These are phyloP conservation scores for Hyphopichia fennica DNA, from an alignment of 1,139 yeast species.

Conservation along the genomic window DNA sequence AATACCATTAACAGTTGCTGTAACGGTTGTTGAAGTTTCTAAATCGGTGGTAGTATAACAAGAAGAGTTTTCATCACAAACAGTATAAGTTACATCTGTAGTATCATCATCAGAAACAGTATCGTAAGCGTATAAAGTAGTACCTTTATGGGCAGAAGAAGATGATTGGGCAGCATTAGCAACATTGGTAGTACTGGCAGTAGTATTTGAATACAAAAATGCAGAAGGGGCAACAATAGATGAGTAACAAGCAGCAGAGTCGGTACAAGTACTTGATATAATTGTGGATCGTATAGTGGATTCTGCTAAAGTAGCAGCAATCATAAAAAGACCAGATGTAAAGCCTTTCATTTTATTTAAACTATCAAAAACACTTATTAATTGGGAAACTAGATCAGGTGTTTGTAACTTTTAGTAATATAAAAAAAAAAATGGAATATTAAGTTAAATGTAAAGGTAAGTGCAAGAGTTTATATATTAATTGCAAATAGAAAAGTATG, in stretches of 20 bases:
- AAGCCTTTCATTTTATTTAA: constrained; percentile 13
- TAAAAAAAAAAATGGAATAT: too few species aligned
- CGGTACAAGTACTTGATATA: constrained; percentile 14
- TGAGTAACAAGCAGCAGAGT: constrained; percentile 19
- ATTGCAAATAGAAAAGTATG: too few species aligned
- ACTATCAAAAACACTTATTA: too few species aligned
- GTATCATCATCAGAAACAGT: constrained; percentile 25
- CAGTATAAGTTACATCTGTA: constrained; percentile 31
- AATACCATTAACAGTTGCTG: constrained; percentile 41
- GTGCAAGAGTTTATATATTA: too few species aligned
- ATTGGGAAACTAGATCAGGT: too few species aligned
- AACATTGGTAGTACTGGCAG: constrained; percentile 8
- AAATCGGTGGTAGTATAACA: constrained; percentile 40
- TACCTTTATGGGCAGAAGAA: constrained; percentile 9
- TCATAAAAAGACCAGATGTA: constrained; percentile 12
- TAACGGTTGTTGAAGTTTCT: constrained; percentile 35
- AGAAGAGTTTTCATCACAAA: constrained; percentile 29
- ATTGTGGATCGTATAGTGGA: constrained; percentile 30
- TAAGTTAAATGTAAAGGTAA: too few species aligned
- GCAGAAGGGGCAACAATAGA: constrained; percentile 25
- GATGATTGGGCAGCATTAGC: constrained; percentile 5
- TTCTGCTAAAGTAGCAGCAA: constrained; percentile 20
- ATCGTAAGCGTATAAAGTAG: constrained; percentile 30
- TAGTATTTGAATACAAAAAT: constrained; percentile 23
- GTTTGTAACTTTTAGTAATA: not conserved